Base-by-base conservation (phyloP, 2,329 filamentous ascomycete genomes). In the Aspergillus intermedius region DNA sequence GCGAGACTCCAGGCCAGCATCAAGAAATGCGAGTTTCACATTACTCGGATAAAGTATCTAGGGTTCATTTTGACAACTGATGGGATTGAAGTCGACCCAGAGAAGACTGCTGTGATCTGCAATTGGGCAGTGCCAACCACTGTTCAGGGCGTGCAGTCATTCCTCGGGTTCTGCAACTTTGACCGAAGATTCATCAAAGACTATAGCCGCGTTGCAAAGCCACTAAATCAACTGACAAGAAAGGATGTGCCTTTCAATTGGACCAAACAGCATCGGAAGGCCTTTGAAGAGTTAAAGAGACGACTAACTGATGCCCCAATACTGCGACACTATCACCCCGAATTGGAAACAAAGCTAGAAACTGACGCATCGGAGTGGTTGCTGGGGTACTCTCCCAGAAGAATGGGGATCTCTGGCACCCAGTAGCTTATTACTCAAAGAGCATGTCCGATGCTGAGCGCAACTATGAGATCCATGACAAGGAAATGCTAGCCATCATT, bases 111-210 rank as follows among this genome's bases (percentile, higher is more conserved):
- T 34, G 51, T 50, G 15, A 53, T 69, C 25, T 8, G 8, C 3
- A 32, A 55, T 3, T 51, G 46, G 46, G 3, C 34, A 4, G 9
- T 17, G 8, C 49, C 46, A n/a, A 47, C n/a, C 12, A 50, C 44
- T 17, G 45, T 44, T 2, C 10, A 9, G 1, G 44, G 32, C 52
- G 15, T 55, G 60, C 53, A 57, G 50, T 46, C 39, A 1, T 68
- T 69, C 48, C 17, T 69, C 13, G 59, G 62, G 8, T 66, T 69
- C 41, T 51, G 47, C 3, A 68, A 69, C 39, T 69, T 63, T 48
- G 68, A 69, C 50, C 49, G 60, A 4, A 32, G 51, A 7, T 68
- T 68, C 44, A 39, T 39, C 17, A 19, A 39, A 8, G 7, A 39
- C 35, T 39, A 39, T 8, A 39, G 35, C 35, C 17, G 17, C 1